Percentiles rank a stretch among this genome's conserved stretches.
phyloP scores from a whole-genome alignment of 2,329 filamentous ascomycete species.

The Aspergillus arachidicola region DNA sequence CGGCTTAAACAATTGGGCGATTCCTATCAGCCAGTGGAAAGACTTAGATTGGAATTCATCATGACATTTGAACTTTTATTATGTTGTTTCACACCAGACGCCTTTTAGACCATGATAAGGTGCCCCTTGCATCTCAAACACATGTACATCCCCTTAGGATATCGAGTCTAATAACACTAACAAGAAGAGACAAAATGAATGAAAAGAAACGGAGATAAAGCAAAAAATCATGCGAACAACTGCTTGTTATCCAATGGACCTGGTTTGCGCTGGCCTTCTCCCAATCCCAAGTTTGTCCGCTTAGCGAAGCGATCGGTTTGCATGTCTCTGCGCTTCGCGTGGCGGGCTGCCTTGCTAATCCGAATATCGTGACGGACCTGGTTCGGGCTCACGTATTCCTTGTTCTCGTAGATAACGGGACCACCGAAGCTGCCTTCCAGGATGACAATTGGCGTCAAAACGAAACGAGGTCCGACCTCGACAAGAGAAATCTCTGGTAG shows the following conservation, averaged over 20 bases:
- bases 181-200: constrained; percentile 15
- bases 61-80: constrained; percentile 19
- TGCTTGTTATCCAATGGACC: constrained; percentile 75
- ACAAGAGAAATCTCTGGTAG: constrained; percentile 80
- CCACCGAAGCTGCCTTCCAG: constrained; percentile 94
- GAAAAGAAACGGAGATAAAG: constrained; percentile 22
- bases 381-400: constrained; percentile 95
- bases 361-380: constrained; percentile 83
- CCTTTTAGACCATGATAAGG: constrained; percentile 36
- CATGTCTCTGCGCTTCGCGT: constrained; percentile 76
- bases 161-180: constrained; percentile 33
- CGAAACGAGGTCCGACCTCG: constrained; percentile 91
- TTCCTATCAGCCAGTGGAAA: neutral
- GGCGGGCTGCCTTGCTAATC: constrained; percentile 72
- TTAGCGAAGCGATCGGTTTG: constrained; percentile 71
- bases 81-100: constrained; percentile 33
- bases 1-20: neutral
- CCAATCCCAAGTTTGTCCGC: constrained; percentile 76
- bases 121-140: constrained; percentile 32
- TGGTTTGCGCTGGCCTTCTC: constrained; percentile 60
- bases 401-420: constrained; percentile 97
- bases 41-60: neutral
- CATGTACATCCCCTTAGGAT: constrained; percentile 39
- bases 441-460: constrained; percentile 91
- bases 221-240: constrained; percentile 62